Evolutionary conservation across 257 asterid species (phyloP), one percentile per base, ranked within the genome.

Genomic region (Primulina huaijiensis): DNA sequence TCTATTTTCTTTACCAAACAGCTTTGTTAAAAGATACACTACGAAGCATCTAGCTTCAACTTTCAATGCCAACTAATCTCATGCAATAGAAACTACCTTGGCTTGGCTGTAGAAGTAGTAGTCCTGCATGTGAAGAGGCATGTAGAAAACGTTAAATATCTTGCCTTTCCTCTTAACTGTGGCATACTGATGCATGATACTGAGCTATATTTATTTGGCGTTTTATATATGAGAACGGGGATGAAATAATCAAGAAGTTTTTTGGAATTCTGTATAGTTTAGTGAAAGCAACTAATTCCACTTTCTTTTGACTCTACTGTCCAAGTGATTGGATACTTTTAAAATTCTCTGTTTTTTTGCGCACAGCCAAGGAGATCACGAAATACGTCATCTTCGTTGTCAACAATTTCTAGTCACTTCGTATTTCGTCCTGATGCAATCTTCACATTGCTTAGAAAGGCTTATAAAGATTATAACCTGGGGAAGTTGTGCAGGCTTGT

Each of bases 301-400:
- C 69, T 59, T 29, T 43, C 29, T 30, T 60, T 72, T 64, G 57
- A 37, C 46, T 64, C 58, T 50, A 52, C 27, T 37, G 21, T 70
- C 57, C 62, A 60, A 68, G 67, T 68, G 40, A 64, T 74, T 60
- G 57, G 43, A 10, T 53, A 64, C 58, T 34, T 64, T 75, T 62
- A 9, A 9, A 38, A 10, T 38, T 64, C 40, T 61, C 50, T 76
- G 43, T 74, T 73, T 72, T 78, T 60, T 67, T 66, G 43, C 82
- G 78, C 68, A 64, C 86, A 93, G 99, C 97, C 99, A 23, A 86
- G 99, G 82, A 90, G 94, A 84, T 82, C 91, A 23, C 86, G 96
- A 67, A 83, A 78, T 72, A 65, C 84, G 72, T 76, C 89, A 66
- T 75, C 88, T 33, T 67, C 70, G 57, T 66, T 72, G 73, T 69